A percentile compares a stretch with the other conserved stretches of the same genome.
phyloP scores from a whole-genome alignment of 2,329 filamentous ascomycete genomes.

The Colletotrichum paranaense region DNA sequence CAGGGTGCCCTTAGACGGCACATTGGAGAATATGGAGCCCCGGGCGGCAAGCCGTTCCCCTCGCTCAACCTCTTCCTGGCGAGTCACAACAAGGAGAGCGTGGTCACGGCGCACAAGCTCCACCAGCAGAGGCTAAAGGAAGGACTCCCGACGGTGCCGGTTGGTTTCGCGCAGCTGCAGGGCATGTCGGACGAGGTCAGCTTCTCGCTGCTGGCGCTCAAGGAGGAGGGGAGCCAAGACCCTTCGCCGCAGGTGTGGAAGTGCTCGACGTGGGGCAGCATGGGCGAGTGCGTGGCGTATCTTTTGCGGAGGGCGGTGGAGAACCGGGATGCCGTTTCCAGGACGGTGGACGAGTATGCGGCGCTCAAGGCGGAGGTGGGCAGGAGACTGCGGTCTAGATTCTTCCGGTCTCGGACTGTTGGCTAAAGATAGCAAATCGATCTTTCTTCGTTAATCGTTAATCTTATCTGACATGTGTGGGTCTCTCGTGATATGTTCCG shows the following conservation, averaged over 20 bases:
- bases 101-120: constrained; percentile 69
- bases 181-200: constrained; percentile 95
- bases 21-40: constrained; percentile 58
- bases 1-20: constrained; percentile 72
- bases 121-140: constrained; percentile 63
- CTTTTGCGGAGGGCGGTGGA: constrained; percentile 41
- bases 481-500: not conserved
- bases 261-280: constrained; percentile 43
- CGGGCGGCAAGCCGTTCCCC: constrained; percentile 61
- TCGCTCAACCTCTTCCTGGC: constrained; percentile 77
- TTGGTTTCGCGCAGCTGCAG: constrained; percentile 49
- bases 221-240: not conserved
- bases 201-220: constrained; percentile 62
- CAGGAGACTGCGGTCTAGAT: constrained; percentile 43
- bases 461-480: not conserved
- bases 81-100: constrained; percentile 74
- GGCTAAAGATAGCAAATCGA: not conserved
- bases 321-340: constrained; percentile 47
- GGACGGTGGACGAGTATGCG: constrained; percentile 44
- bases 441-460: constrained; percentile 9
- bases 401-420: constrained; percentile 11
- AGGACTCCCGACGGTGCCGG: constrained; percentile 51
- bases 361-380: constrained; percentile 44
- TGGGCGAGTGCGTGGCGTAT: constrained; percentile 43
- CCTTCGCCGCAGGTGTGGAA: constrained; percentile 39